Evolutionary conservation across 2,329 filamentous ascomycete genomes (phyloP).

Genomic region (Alternaria triticimaculans): DNA sequence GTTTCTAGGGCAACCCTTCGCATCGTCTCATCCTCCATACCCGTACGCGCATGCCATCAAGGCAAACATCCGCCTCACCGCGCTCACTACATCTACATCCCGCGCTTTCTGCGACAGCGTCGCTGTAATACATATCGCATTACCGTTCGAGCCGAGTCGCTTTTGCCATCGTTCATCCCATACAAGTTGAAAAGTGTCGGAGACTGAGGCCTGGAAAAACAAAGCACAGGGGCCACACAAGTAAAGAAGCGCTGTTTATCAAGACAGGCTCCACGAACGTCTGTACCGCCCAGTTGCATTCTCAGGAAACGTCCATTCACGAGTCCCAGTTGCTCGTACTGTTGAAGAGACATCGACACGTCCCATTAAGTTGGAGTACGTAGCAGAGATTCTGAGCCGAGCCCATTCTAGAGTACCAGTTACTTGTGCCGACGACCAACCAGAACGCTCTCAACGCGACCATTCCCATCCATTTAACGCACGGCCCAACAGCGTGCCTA

Average conservation of each 20-base stretch:
- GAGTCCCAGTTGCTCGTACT: neutral
- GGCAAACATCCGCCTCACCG: conserved; percentile 30
- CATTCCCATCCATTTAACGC: neutral
- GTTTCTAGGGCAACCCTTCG: conserved; percentile 35
- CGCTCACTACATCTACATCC: neutral
- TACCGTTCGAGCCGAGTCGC: neutral
- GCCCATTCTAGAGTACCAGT: neutral
- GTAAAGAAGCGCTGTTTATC: neutral
- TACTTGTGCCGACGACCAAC: neutral
- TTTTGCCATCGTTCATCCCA: neutral
- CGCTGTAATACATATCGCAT: conserved; percentile 7
- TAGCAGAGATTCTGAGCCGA: conserved; percentile 5
- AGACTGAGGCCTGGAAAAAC: neutral
- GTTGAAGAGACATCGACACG: conserved; percentile 5
- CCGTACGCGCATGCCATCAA: conserved; percentile 12
- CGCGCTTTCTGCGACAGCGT: neutral
- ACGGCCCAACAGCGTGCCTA: conserved; percentile 7
- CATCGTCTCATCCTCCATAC: conserved; percentile 13
- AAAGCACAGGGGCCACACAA: neutral
- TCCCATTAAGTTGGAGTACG: conserved; percentile 30
- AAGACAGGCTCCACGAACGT: neutral
- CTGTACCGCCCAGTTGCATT: neutral
- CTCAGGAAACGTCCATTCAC: neutral
- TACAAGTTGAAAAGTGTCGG: neutral
- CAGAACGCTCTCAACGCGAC: neutral